Base-by-base conservation (phyloP, 1,139 yeast genomes). In the Ogataea hybrid region DNA sequence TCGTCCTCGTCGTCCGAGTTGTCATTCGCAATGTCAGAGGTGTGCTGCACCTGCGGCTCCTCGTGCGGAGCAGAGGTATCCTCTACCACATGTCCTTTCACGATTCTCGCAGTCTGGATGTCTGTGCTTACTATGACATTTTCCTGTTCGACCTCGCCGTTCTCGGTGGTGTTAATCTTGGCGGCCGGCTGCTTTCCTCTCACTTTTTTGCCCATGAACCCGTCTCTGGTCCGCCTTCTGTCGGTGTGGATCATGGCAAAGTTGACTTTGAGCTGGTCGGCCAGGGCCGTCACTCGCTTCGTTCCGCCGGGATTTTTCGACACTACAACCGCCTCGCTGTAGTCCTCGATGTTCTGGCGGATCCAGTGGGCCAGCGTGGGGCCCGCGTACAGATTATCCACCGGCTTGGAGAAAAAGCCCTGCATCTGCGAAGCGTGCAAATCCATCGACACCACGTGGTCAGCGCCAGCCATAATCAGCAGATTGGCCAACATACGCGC, bases 231-330 rank as follows among this genome's bases (percentile, higher is more conserved):
- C 66, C 98, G 82, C 65, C 97, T 84, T 62, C 97, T 81, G 67
- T 92, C 98, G 25, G 98, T 92, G 63, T 94, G 97, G 55, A 94
- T 92, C 97, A 94, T 92, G 47, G 98, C 99, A 61, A 94, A 94
- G 65, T 92, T 89, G 53, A 92, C 88, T 67, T 92, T 92, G 56
- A 94, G 75, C 25, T 94, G 81, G 67, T 94, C 99, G 8, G 98
- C 98, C 59, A 94, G 72, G 2, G 97, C 94, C 25, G 99, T 94
- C 41, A 92, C 99, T 54, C 98, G 77, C 64, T 94, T 94, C 18
- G 98, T 90, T 39, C 98, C 99, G 50, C 98, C 98, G 20, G 99
- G 97, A 67, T 94, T 92, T 64, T 94, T 94, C 9, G 97, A 89
- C 15, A 88, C 96, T 44, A 86, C 95, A 33, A 92, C 96, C 5